A percentile compares a stretch with the other conserved stretches of the same genome.
phyloP scores from a whole-genome alignment of 2,329 filamentous ascomycete genomes.

The Epichloe festucae region DNA sequence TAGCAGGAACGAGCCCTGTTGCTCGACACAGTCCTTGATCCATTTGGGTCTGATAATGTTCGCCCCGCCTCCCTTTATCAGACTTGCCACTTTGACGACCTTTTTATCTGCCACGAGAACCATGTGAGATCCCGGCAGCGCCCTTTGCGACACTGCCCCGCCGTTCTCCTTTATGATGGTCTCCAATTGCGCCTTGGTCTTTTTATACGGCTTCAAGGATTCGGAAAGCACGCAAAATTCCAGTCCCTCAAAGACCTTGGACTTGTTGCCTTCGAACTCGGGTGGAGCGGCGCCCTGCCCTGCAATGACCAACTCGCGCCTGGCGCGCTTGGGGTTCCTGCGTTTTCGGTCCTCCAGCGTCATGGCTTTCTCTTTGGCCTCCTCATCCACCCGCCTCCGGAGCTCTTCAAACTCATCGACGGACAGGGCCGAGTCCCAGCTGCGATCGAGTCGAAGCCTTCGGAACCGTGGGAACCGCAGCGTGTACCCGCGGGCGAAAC shows the following conservation, averaged over 20 bases:
- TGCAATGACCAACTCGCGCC: constrained; percentile 56
- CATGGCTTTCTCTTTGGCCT: constrained; percentile 62
- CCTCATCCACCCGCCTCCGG: constrained; percentile 54
- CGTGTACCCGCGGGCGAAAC: constrained; percentile 65
- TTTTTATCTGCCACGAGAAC: constrained; percentile 70
- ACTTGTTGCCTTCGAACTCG: constrained; percentile 41
- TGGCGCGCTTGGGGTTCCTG: constrained; percentile 44
- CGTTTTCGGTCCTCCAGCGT: constrained; percentile 58
- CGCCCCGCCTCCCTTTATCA: constrained; percentile 58
- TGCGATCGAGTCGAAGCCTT: constrained; percentile 64
- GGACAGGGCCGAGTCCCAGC: constrained; percentile 70
- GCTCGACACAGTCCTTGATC: constrained; percentile 70
- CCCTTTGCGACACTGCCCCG: constrained; percentile 64
- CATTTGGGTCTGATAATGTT: constrained; percentile 70
- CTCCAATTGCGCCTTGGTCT: constrained; percentile 68
- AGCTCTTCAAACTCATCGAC: constrained; percentile 65
- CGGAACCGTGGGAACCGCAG: constrained; percentile 88
- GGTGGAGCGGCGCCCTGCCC: constrained; percentile 32
- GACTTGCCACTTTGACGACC: constrained; percentile 67
- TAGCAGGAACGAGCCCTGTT: constrained; percentile 45
- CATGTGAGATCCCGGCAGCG: constrained; percentile 47
- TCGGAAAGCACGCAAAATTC: constrained; percentile 80
- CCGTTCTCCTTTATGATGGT: constrained; percentile 71
- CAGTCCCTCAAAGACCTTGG: constrained; percentile 59
- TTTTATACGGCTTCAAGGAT: constrained; percentile 54